These are phyloP conservation scores for Hypoxylon sp. DNA, from an alignment of 2,329 filamentous ascomycete genomes.

Conservation along the genomic window DNA sequence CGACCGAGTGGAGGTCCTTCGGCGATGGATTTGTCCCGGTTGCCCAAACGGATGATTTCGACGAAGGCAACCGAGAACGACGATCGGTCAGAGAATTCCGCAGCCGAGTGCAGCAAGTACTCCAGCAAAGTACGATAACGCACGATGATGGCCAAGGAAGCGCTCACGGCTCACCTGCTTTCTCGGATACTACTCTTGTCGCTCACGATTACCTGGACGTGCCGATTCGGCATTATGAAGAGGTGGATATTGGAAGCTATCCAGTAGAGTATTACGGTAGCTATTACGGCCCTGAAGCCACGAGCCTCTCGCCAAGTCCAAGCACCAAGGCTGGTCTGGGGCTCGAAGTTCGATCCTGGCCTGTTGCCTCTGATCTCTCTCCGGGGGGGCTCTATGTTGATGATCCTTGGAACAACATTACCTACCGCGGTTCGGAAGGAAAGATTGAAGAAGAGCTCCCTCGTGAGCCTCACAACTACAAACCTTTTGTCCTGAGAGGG, in stretches of 20 bases:
- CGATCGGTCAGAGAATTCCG: slow-evolving; percentile 42
- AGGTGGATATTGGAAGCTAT: slow-evolving; percentile 45
- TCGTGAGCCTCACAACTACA: slow-evolving; percentile 38
- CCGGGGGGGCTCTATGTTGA: slow-evolving; percentile 42
- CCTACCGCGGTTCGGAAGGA: slow-evolving; percentile 48
- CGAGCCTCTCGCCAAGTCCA: slow-evolving; percentile 33
- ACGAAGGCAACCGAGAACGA: slow-evolving; percentile 21
- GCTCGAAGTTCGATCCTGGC: slow-evolving; percentile 43
- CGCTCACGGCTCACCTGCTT: slow-evolving; percentile 44
- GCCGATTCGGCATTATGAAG: slow-evolving; percentile 44
- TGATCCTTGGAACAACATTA: slow-evolving; percentile 34
- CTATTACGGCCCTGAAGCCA: slow-evolving; percentile 46
- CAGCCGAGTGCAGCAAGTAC: slow-evolving; percentile 43
- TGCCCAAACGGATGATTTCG: slow-evolving; percentile 37
- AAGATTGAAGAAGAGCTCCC: slow-evolving; percentile 38
- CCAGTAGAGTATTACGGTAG: slow-evolving; percentile 34
- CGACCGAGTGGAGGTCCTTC: slow-evolving; percentile 27
- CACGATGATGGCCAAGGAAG: slow-evolving; percentile 18
- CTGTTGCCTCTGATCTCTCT: slow-evolving; percentile 33
- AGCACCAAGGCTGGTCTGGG: slow-evolving; percentile 43
- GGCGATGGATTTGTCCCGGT: slow-evolving; percentile 42
- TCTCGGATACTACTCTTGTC: slow-evolving; percentile 48
- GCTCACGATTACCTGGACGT: slow-evolving; percentile 46
- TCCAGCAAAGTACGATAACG: slow-evolving; percentile 34
- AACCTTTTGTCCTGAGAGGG: slow-evolving; percentile 44